These are phyloP conservation scores for Dentipellis sp. DNA, from an alignment of 768 basidiomycete species.

Conservation along the genomic window DNA sequence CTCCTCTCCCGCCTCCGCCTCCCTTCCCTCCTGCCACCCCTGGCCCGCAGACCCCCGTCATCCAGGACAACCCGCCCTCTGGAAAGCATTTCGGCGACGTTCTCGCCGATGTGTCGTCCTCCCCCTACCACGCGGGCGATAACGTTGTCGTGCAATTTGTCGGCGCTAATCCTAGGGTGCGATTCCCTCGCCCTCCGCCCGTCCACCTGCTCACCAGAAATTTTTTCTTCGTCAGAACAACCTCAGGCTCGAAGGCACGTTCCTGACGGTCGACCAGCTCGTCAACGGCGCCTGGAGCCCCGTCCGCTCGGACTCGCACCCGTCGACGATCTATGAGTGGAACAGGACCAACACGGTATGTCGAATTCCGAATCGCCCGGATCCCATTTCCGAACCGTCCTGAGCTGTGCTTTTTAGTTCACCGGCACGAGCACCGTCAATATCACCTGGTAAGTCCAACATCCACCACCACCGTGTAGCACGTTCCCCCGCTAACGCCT, in stretches of 20 bases:
- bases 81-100: constrained; percentile 56
- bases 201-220: not conserved
- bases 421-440: constrained; percentile 56
- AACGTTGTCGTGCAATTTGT: constrained; percentile 57
- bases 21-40: not conserved
- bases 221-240: constrained; percentile 46
- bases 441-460: constrained; percentile 46
- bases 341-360: constrained; percentile 43
- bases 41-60: constrained; percentile 41
- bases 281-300: constrained; percentile 40
- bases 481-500: not conserved
- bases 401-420: constrained; percentile 24
- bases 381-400: not conserved
- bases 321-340: constrained; percentile 66
- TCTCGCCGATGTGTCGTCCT: constrained; percentile 40
- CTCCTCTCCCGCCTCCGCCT: not conserved
- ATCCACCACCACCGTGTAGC: constrained; percentile 1
- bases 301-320: constrained; percentile 69
- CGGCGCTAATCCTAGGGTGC: constrained; percentile 70
- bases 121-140: constrained; percentile 44
- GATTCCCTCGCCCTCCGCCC: constrained; percentile 10
- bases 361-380: constrained; percentile 17
- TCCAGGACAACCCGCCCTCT: constrained; percentile 49
- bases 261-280: constrained; percentile 55
- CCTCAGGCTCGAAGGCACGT: constrained; percentile 62